Evolutionary conservation across 768 basidiomycete genomes (phyloP).

Genomic region (Suillus clintonianus): DNA sequence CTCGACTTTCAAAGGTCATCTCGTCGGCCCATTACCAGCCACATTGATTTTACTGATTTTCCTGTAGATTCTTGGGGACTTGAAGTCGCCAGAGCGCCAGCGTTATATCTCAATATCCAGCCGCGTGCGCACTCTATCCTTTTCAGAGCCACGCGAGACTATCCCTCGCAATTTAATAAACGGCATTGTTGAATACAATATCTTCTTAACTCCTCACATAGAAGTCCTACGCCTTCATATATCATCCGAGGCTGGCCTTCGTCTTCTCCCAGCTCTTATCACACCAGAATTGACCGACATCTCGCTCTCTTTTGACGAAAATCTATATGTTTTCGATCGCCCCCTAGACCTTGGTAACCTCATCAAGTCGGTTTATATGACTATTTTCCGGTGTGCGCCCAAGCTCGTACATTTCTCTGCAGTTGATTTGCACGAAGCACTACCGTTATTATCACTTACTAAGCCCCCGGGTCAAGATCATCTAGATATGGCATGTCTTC

Average conservation of each 20-base stretch:
- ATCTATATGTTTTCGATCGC: neutral
- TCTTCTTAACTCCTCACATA: neutral
- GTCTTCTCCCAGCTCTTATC: neutral
- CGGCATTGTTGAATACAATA: neutral
- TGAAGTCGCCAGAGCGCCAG: neutral
- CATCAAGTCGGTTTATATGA: neutral
- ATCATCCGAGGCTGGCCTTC: constrained; percentile 1
- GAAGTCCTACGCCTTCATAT: neutral
- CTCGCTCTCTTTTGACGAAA: neutral
- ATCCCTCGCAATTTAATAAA: neutral
- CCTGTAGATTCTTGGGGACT: neutral
- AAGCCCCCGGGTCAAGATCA: neutral
- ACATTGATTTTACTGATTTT: neutral
- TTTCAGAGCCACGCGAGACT: neutral
- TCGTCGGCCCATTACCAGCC: neutral
- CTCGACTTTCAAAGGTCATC: neutral
- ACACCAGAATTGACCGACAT: neutral
- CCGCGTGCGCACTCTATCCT: constrained; percentile 1
- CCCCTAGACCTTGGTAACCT: neutral
- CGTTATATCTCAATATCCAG: neutral
- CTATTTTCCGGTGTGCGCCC: neutral
- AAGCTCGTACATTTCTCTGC: neutral
- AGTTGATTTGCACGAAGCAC: neutral
- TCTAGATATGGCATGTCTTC: neutral
- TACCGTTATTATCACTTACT: neutral